These are phyloP conservation scores for Apiospora aurea DNA, from an alignment of 2,329 filamentous ascomycete genomes.

Conservation along the genomic window DNA sequence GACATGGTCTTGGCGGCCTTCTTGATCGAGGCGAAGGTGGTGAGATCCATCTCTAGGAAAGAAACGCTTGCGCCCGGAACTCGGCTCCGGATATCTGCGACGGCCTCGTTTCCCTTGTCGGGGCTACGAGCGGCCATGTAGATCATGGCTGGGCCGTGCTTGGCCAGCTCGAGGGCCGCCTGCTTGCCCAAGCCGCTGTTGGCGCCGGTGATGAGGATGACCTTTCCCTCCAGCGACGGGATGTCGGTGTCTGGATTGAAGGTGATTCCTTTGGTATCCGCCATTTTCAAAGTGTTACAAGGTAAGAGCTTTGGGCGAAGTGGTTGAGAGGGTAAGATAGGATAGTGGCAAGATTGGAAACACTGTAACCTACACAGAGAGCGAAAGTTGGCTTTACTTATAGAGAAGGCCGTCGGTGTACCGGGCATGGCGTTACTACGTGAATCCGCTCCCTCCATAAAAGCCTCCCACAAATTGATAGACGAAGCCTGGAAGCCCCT, in stretches of 20 bases:
- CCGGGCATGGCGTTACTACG: not conserved
- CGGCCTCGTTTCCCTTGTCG: not conserved
- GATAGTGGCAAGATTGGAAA: not conserved
- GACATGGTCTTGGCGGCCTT: slow-evolving; percentile 41
- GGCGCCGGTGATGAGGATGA: slow-evolving; percentile 4
- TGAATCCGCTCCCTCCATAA: not conserved
- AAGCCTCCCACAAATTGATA: not conserved
- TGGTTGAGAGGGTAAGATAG: not conserved
- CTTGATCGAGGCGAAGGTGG: slow-evolving; percentile 41
- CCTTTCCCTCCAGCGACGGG: not conserved
- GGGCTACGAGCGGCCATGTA: not conserved
- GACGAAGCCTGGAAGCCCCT: not conserved
- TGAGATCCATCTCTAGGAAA: slow-evolving; percentile 29
- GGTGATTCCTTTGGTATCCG: not conserved
- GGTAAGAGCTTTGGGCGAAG: not conserved
- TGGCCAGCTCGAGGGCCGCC: not conserved
- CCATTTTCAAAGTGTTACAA: not conserved
- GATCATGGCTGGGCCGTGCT: not conserved
- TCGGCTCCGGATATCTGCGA: not conserved
- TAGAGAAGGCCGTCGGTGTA: not conserved
- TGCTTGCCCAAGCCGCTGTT: slow-evolving; percentile 12
- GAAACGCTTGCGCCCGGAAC: not conserved
- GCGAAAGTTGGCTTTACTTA: not conserved
- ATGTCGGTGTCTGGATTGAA: not conserved
- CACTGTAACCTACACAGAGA: not conserved